Evolutionary conservation across 2,329 filamentous ascomycete species (phyloP).

Genomic region (Fusarium cyanostomum): DNA sequence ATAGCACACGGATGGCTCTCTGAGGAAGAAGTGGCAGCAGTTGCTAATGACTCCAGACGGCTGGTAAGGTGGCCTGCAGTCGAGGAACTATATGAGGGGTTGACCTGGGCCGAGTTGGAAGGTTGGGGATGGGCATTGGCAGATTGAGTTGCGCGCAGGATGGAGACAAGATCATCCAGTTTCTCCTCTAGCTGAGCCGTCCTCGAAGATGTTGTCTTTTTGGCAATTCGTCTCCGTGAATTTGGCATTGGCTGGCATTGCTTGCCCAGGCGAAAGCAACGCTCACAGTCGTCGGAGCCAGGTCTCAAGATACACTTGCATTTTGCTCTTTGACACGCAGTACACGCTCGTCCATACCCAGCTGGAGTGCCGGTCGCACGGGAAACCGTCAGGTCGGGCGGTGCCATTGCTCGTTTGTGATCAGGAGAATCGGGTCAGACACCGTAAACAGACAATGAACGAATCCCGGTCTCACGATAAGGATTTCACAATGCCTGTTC

Average conservation of each 20-base stretch:
- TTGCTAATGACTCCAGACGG: conserved; percentile 50
- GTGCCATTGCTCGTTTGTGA: conserved; percentile 35
- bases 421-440: not conserved
- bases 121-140: conserved; percentile 26
- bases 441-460: conserved; percentile 6
- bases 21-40: conserved; percentile 48
- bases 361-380: conserved; percentile 43
- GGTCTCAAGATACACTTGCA: conserved; percentile 58
- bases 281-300: conserved; percentile 49
- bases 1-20: conserved; percentile 16
- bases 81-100: conserved; percentile 18
- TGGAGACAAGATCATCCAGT: conserved; percentile 58
- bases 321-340: conserved; percentile 58
- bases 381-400: conserved; percentile 27
- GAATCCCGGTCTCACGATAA: conserved; percentile 32
- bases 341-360: conserved; percentile 57
- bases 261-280: conserved; percentile 58
- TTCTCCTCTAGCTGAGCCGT: conserved; percentile 61
- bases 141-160: conserved; percentile 50
- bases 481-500: conserved; percentile 12
- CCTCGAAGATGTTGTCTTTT: conserved; percentile 48
- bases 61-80: conserved; percentile 37
- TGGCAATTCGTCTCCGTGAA: conserved; percentile 50
- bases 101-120: conserved; percentile 11
- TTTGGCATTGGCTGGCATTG: conserved; percentile 57